These are phyloP conservation scores for Sisymbrium irio DNA, from an alignment of 345 rosid genomes.

Conservation along the genomic window DNA sequence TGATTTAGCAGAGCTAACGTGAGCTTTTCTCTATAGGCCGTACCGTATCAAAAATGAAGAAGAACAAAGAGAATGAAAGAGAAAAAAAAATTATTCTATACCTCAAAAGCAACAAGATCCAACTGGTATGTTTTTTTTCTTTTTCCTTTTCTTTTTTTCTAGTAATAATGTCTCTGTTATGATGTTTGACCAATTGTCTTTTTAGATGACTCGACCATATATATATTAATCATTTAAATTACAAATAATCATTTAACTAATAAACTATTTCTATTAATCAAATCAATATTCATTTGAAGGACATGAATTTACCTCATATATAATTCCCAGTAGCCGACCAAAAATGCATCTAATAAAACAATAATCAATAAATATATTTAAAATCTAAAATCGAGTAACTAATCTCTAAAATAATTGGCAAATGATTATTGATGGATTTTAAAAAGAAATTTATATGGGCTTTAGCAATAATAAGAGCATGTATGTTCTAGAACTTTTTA, in stretches of 20 bases:
- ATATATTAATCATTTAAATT: background rate
- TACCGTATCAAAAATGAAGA: constrained; percentile 15
- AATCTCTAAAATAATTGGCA: background rate
- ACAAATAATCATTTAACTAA: background rate
- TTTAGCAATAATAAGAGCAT: too few relatives aligned
- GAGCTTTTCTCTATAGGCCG: constrained; percentile 12
- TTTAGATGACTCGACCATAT: background rate
- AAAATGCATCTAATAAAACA: background rate
- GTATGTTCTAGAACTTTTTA: background rate
- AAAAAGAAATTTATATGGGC: too few relatives aligned
- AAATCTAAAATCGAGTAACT: background rate
- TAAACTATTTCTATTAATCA: background rate
- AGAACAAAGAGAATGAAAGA: background rate
- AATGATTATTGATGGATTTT: too few relatives aligned
- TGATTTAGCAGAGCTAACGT: background rate
- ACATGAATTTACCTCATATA: background rate
- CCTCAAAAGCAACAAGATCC: constrained; percentile 62
- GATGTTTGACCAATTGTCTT: constrained; percentile 9
- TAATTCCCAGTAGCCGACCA: background rate
- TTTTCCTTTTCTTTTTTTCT: too few relatives aligned
- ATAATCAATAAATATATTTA: background rate
- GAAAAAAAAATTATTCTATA: background rate
- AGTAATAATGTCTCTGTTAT: background rate
- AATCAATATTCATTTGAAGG: background rate
- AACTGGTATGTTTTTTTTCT: constrained; percentile 42